Evolutionary conservation across 2,329 filamentous ascomycete species (phyloP).

Genomic region (Diplocarpon mali): DNA sequence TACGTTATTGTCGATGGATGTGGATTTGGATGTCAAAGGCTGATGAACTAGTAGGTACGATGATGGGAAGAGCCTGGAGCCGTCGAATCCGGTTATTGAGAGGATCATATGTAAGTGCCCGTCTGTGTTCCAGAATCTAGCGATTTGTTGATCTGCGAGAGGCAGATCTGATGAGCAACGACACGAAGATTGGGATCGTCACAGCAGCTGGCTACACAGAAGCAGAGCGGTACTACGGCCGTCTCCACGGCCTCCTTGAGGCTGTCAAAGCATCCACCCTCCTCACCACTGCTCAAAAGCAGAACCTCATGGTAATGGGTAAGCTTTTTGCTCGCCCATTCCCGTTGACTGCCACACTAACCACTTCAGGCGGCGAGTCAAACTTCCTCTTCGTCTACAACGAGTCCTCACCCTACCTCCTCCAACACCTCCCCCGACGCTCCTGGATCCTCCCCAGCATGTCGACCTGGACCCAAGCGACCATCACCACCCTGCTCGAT

Average conservation of each 20-base stretch:
- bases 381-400: slow-evolving; percentile 88
- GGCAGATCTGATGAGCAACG: slow-evolving; percentile 57
- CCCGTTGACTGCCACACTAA: slow-evolving; percentile 1
- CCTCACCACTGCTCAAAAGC: slow-evolving; percentile 56
- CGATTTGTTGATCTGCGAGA: slow-evolving; percentile 18
- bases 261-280: slow-evolving; percentile 51
- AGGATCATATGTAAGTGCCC: slow-evolving; percentile 34
- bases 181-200: slow-evolving; percentile 85
- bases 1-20: neutral
- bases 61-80: slow-evolving; percentile 69
- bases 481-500: slow-evolving; percentile 74
- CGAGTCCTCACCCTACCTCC: slow-evolving; percentile 49
- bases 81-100: slow-evolving; percentile 66
- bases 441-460: slow-evolving; percentile 72
- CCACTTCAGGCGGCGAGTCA: slow-evolving; percentile 58
- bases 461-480: slow-evolving; percentile 62
- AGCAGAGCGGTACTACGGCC: slow-evolving; percentile 72
- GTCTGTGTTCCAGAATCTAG: neutral
- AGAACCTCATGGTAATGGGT: slow-evolving; percentile 77
- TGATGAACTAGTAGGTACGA: slow-evolving; percentile 41
- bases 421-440: slow-evolving; percentile 53
- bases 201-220: slow-evolving; percentile 93
- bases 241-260: slow-evolving; percentile 78
- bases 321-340: slow-evolving; percentile 3
- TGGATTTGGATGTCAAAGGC: too few species aligned